Percentiles rank a stretch among this genome's conserved stretches.
phyloP scores from a whole-genome alignment of 2,329 filamentous ascomycete species.

The Coniochaeta sp. region DNA sequence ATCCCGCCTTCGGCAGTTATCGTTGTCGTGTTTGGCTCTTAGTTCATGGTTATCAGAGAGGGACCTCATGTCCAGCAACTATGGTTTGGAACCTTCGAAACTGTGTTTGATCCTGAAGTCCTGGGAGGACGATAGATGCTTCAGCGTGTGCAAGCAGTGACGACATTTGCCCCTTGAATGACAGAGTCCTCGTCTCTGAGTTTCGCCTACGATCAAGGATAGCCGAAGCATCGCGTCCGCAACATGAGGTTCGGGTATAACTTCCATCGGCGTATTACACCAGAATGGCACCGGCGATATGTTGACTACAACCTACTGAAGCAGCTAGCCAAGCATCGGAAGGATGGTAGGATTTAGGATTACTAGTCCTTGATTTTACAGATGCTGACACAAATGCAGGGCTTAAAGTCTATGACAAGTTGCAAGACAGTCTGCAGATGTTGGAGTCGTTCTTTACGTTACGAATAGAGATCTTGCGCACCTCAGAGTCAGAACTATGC shows the following conservation, averaged over 20 bases:
- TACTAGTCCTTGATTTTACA: neutral
- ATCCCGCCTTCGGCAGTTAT: too few relatives aligned
- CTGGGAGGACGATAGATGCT: too few relatives aligned
- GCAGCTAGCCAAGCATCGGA: constrained; percentile 8
- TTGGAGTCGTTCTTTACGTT: neutral
- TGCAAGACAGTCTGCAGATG: neutral
- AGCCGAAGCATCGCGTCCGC: neutral
- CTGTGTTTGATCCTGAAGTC: too few relatives aligned
- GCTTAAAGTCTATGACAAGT: constrained; percentile 2
- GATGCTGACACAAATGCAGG: constrained; percentile 7
- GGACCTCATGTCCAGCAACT: too few relatives aligned
- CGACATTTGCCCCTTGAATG: neutral
- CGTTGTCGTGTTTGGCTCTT: too few relatives aligned
- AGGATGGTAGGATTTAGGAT: neutral
- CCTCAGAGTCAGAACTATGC: neutral
- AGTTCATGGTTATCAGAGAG: too few relatives aligned
- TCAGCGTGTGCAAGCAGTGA: too few relatives aligned
- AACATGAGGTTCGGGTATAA: constrained; percentile 22
- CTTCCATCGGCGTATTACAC: constrained; percentile 14
- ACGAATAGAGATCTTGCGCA: neutral
- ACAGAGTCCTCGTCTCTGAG: neutral
- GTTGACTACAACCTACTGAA: constrained; percentile 20
- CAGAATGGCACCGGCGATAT: constrained; percentile 19
- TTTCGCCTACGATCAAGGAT: neutral
- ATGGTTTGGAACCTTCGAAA: too few relatives aligned